Evolutionary conservation across 805 yeast genomes (phyloP), one percentile per base, ranked within the genome.

Genomic region (Lipomyces lipofer): DNA sequence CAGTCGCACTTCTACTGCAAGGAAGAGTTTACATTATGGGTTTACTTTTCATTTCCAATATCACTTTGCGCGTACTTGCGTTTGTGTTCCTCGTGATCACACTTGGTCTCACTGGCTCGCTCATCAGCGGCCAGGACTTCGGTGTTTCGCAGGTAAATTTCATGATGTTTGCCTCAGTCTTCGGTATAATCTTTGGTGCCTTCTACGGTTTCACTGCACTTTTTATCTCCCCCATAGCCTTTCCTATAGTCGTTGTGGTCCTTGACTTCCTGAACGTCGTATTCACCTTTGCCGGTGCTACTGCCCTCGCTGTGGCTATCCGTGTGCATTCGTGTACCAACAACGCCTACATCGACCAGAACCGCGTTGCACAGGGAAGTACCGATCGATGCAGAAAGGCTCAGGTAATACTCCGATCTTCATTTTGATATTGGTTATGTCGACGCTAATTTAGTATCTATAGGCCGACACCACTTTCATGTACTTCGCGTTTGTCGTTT

Each of bases 271-370:
- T 94, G 74, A 90, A 90, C 80, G 74, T 83, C 65, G 86, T 91
- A 65, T 94, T 94, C 84, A 84, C 96, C 53, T 88, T 94, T 72
- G 83, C 98, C 47, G 98, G 88, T 63, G 98, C 91, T 67, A 83
- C 95, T 55, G 96, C 96, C 49, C 77, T 94, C 69, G 98, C 98
- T 50, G 95, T 88, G 57, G 95, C 84, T 67, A 83, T 87, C 69
- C 83, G 91, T 73, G 79, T 78, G 62, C 97, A 90, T 79, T 85
- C 95, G 38, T 92, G 99, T 79, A 56, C 76, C 64, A 86, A 89
- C 82, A 63, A 75, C 59, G 55, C 39, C 52, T 90, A 88, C 78
- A 57, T 90, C 63, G 76, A 82, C 64, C 46, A 65, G 62, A 92
- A 92, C 80, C 72, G 72, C 58, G 79, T 88, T 65, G 73, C 87